Conservation (phyloP, 2,329 filamentous ascomycete species). For the Colletotrichum cereale region DNA sequence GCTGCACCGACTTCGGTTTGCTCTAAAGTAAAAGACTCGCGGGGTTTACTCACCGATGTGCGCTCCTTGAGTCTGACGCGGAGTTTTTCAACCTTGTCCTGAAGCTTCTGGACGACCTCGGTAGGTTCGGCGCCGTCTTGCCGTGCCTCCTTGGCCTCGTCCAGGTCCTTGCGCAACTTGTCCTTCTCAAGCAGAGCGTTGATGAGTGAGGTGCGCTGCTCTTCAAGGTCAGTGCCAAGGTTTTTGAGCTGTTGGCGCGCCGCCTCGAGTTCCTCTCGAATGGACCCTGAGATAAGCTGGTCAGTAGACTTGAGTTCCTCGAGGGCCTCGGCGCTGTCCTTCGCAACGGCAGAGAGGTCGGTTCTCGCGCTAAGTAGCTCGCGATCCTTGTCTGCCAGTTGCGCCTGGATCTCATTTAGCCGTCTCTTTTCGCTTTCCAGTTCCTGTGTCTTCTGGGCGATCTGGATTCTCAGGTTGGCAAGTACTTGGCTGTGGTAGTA, state of each 20-base stretch:
- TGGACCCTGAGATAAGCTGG: slow-evolving; percentile 68
- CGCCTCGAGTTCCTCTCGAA: slow-evolving; percentile 69
- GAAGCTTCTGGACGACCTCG: slow-evolving; percentile 56
- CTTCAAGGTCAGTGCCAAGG: slow-evolving; percentile 65
- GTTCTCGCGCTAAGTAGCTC: slow-evolving; percentile 65
- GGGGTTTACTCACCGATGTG: slow-evolving; percentile 66
- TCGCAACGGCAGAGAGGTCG: slow-evolving; percentile 66
- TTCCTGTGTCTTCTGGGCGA: slow-evolving; percentile 58
- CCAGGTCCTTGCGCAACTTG: slow-evolving; percentile 67
- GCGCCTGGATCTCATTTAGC: slow-evolving; percentile 56
- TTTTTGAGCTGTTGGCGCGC: slow-evolving; percentile 64
- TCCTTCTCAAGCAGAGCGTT: slow-evolving; percentile 72
- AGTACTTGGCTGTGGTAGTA: slow-evolving; percentile 67
- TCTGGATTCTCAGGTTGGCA: slow-evolving; percentile 62
- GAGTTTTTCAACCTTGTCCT: slow-evolving; percentile 70
- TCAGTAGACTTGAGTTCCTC: slow-evolving; percentile 71
- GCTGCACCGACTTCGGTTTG: background rate
- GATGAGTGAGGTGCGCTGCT: slow-evolving; percentile 71
- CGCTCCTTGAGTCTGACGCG: slow-evolving; percentile 66
- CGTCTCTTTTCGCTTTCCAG: slow-evolving; percentile 53
- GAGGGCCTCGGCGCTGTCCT: slow-evolving; percentile 67
- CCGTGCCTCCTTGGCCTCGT: slow-evolving; percentile 57
- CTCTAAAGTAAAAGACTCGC: slow-evolving; percentile 10
- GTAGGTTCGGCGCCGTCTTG: slow-evolving; percentile 51
- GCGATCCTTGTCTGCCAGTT: slow-evolving; percentile 66